Base-by-base conservation (phyloP, 768 basidiomycete genomes). In the Phaffia australis region DNA sequence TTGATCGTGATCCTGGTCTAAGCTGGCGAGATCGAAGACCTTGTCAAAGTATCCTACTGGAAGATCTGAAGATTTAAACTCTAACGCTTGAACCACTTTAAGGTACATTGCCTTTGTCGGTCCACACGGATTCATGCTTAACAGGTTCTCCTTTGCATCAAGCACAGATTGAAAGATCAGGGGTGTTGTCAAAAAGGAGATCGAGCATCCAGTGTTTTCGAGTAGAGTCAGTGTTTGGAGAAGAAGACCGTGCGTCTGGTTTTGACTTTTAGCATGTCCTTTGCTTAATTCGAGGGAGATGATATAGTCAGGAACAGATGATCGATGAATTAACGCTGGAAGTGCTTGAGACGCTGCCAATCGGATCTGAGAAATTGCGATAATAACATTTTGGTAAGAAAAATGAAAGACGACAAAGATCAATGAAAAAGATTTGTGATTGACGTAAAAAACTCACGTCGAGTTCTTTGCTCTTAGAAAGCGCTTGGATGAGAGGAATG, bases 51-150 rank as follows among this genome's bases (percentile, higher is more conserved):
- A 42, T 42, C 35, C 35, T 42, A 5, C 6, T 42, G 35, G 35
- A 11, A 42, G 35, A 42, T 42, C 35, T 42, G 35, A 42, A 42
- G 35, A 42, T 11, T 11, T 42, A 42, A 42, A 42, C 11, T 42
- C 35, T 42, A 49, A 29, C n/a, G 59, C 65, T n/a, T 46, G 35
- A 16, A 60, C 25, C 27, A 66, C 21, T 32, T 55, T 57, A 15
- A 66, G n/a, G 54, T 60, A 66, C 47, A 66, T 59, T 3, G 59
- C 65, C n/a, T 56, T 59, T n/a, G 65, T 66, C 21, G 65, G 59
- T 21, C 42, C 42, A 42, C 65, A 66, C 1, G 25, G 29, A 52
- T 66, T 66, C 3, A 32, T 19, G 14, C n/a, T 16, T 8, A 66
- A 60, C 49, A 66, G 23, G 16, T 23, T 9, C 1, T 18, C 29